Evolutionary conservation across 2,329 filamentous ascomycete genomes (phyloP).

Genomic region (Akanthomyces lecanii): DNA sequence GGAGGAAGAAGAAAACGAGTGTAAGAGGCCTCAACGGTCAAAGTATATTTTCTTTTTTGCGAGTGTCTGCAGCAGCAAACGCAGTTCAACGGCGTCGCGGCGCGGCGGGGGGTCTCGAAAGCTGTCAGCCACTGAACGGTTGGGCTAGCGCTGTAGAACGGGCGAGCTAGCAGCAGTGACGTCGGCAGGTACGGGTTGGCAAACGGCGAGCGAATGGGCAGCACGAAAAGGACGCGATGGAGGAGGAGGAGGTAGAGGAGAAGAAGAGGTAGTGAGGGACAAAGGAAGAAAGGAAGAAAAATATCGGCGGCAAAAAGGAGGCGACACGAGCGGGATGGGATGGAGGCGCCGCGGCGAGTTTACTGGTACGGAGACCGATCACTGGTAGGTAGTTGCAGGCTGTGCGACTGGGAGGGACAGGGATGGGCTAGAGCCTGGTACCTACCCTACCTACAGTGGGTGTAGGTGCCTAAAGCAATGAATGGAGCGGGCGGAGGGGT

Average conservation of each 20-base stretch:
- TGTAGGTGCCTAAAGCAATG: too few species aligned
- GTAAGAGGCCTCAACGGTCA: background rate
- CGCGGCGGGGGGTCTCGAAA: background rate
- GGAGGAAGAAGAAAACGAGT: background rate
- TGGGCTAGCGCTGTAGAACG: conserved; percentile 1
- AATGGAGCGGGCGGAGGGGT: background rate
- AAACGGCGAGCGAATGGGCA: background rate
- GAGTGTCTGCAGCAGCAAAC: conserved; percentile 4
- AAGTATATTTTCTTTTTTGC: background rate
- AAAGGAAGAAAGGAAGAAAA: background rate
- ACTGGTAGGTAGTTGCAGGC: too few species aligned
- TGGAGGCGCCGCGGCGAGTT: too few species aligned
- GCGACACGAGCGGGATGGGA: background rate
- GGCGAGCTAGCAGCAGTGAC: background rate
- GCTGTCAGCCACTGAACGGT: background rate
- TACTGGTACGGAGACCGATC: too few species aligned
- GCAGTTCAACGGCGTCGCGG: background rate
- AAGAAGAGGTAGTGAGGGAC: background rate
- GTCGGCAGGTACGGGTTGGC: background rate
- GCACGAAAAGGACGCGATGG: background rate
- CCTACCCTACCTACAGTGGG: too few species aligned
- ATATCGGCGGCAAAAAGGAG: background rate
- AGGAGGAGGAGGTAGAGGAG: background rate
- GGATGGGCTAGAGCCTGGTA: background rate
- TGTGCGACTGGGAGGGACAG: background rate